Conservation (phyloP, 2,329 filamentous ascomycete species). For the Aspergillus neotritici region DNA sequence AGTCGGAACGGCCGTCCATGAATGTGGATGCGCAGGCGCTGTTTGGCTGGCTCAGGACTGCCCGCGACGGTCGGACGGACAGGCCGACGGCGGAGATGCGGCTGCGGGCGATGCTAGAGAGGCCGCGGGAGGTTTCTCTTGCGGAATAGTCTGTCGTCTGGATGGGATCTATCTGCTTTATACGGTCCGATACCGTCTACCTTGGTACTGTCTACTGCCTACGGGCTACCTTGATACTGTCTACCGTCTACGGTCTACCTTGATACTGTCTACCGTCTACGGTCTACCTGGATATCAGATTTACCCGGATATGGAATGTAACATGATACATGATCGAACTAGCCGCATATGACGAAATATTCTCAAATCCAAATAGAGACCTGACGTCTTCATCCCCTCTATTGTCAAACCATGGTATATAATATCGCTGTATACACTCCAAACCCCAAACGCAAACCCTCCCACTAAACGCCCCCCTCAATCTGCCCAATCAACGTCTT, state of each 20-base stretch:
- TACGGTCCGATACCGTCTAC: neutral
- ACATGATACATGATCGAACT: no score
- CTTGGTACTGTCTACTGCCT: no score
- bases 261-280: no score
- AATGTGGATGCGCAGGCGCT: slow-evolving; percentile 30
- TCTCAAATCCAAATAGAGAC: no score
- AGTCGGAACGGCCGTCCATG: slow-evolving; percentile 7
- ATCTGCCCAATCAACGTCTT: slow-evolving; percentile 27
- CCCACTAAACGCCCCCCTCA: slow-evolving; percentile 12
- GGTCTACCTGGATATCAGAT: no score
- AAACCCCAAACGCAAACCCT: neutral
- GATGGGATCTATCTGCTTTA: neutral
- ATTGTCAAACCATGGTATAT: neutral
- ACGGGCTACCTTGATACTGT: no score
- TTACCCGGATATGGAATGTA: no score
- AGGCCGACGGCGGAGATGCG: slow-evolving; percentile 32
- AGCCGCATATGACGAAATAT: no score
- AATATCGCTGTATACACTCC: neutral
- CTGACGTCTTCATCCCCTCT: no score
- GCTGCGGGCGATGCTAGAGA: slow-evolving; percentile 33
- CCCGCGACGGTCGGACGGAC: slow-evolving; percentile 15
- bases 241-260: no score
- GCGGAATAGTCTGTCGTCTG: neutral
- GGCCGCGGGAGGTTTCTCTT: slow-evolving; percentile 13
- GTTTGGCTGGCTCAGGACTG: slow-evolving; percentile 30